These are phyloP conservation scores for Sextonia rubra DNA, from an alignment of 164 flowering plant species.

Conservation along the genomic window DNA sequence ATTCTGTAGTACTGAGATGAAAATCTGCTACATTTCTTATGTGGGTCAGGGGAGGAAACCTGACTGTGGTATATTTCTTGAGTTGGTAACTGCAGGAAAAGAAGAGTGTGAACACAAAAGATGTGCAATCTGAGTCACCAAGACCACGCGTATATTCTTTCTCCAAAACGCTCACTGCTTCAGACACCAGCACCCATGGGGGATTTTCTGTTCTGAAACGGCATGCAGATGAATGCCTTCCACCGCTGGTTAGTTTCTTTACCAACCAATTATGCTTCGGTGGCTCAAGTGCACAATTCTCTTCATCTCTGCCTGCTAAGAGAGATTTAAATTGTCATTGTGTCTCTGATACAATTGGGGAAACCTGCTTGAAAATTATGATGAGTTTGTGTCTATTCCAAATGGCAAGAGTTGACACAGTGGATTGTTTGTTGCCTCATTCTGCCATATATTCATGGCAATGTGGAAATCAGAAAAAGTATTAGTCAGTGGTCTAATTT, in stretches of 20 bases:
- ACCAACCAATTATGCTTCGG: no score
- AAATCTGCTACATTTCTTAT: neutral
- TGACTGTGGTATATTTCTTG: neutral
- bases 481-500: neutral
- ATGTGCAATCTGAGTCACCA: neutral
- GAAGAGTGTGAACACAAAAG: slow-evolving; percentile 9
- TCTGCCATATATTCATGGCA: neutral
- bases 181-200: slow-evolving; percentile 66
- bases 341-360: neutral
- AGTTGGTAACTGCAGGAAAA: slow-evolving; percentile 28
- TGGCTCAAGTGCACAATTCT: neutral
- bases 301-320: neutral
- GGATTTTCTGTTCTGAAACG: slow-evolving; percentile 51
- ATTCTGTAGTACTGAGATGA: neutral
- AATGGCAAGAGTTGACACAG: neutral
- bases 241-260: slow-evolving; percentile 41
- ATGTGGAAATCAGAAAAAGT: neutral
- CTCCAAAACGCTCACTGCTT: slow-evolving; percentile 48
- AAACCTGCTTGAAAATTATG: neutral
- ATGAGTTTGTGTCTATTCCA: neutral
- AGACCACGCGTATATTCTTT: slow-evolving; percentile 20
- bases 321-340: neutral
- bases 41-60: neutral
- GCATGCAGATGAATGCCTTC: slow-evolving; percentile 57
- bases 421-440: neutral